Percentiles rank a stretch among this genome's conserved stretches.
phyloP scores from a whole-genome alignment of 352 stramenopile genomes.

The Elongisporangium senticosum region DNA sequence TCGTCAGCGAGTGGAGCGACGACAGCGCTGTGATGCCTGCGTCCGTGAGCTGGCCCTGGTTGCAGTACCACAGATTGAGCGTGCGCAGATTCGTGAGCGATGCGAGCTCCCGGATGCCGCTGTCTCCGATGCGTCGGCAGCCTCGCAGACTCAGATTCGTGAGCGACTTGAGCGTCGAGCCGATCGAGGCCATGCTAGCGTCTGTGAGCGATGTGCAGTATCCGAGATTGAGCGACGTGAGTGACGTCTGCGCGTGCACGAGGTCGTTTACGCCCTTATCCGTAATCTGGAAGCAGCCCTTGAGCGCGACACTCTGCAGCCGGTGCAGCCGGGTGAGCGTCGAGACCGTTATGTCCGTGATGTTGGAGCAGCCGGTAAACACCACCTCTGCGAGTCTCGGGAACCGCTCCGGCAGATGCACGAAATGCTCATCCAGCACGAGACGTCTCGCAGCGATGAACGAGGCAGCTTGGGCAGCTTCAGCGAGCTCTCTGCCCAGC shows the following conservation, averaged over 20 bases:
- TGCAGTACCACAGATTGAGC: constrained; percentile 81
- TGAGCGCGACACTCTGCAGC: constrained; percentile 42
- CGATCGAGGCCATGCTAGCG: constrained; percentile 41
- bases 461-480: constrained; percentile 29
- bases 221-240: constrained; percentile 65
- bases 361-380: constrained; percentile 53
- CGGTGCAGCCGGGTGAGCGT: constrained; percentile 27
- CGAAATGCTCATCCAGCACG: constrained; percentile 41
- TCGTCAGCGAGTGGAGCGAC: constrained; percentile 47
- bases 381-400: constrained; percentile 43
- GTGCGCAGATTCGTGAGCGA: constrained; percentile 32
- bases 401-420: constrained; percentile 34
- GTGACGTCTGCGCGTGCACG: constrained; percentile 12
- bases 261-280: constrained; percentile 20
- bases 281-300: constrained; percentile 67
- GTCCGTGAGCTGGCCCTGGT: constrained; percentile 71
- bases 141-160: constrained; percentile 56
- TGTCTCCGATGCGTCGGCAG: constrained; percentile 52
- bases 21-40: constrained; percentile 42
- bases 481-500: constrained; percentile 36
- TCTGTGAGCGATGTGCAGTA: constrained; percentile 78
- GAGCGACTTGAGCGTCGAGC: constrained; percentile 25
- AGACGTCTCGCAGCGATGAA: constrained; percentile 51
- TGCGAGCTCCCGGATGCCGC: constrained; percentile 37
- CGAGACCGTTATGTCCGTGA: constrained; percentile 46